Conservation (phyloP, 352 stramenopile genomes). For the Saprolegnia parasitica region DNA sequence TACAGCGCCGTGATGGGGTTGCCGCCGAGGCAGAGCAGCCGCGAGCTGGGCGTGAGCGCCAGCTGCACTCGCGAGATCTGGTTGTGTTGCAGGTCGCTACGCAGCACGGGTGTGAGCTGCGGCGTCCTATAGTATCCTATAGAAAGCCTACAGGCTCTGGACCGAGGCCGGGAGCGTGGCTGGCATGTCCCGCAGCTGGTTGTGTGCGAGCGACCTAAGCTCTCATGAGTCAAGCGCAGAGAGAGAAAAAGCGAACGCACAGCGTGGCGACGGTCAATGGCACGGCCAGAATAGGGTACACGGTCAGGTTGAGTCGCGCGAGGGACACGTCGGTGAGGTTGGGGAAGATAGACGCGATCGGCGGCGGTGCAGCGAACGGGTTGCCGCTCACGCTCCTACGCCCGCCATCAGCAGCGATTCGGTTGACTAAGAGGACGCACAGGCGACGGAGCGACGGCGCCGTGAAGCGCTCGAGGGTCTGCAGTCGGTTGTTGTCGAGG, state of each 20-base stretch:
- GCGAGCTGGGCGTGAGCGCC: background rate
- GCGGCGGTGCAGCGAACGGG: background rate
- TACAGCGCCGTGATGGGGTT: constrained; percentile 7
- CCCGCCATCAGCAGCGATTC: background rate
- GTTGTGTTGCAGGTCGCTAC: background rate
- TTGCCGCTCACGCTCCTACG: background rate
- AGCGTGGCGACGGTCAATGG: background rate
- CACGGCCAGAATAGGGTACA: background rate
- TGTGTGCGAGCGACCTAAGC: background rate
- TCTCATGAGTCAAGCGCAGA: too few species aligned
- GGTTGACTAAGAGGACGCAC: background rate
- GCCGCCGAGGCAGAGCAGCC: constrained; percentile 14
- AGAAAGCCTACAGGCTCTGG: background rate
- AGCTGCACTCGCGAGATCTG: background rate
- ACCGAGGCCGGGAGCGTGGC: background rate
- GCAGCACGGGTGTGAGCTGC: background rate
- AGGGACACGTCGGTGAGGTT: background rate
- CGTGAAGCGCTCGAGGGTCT: background rate
- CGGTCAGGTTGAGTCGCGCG: constrained; percentile 8
- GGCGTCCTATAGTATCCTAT: too few species aligned
- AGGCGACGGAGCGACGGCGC: background rate
- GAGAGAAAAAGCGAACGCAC: background rate
- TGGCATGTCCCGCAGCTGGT: background rate
- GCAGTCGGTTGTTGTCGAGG: constrained; percentile 5
- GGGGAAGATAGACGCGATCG: background rate